Evolutionary conservation across 2,329 filamentous ascomycete species (phyloP).

Genomic region (Neospermospora avenae): DNA sequence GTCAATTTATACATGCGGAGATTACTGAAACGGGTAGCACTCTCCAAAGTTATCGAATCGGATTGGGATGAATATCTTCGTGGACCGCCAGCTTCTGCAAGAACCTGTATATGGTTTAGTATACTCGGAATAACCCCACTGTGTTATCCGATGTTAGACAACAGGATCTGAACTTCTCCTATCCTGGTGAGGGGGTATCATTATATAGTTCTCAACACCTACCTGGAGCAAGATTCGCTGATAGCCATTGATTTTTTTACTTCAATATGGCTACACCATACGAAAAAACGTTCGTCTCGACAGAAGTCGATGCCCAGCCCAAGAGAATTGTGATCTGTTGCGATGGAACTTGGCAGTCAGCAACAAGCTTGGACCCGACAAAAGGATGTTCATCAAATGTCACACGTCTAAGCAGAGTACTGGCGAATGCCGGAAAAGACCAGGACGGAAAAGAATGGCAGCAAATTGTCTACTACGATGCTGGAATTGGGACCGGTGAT

Average conservation of each 20-base stretch:
- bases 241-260: too few species aligned
- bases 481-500: slow-evolving; percentile 19
- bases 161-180: not conserved
- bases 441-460: slow-evolving; percentile 8
- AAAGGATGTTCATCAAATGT: slow-evolving; percentile 16
- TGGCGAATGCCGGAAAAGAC: slow-evolving; percentile 14
- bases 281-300: slow-evolving; percentile 2
- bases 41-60: not conserved
- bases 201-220: too few species aligned
- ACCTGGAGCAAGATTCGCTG: too few species aligned
- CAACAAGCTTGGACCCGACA: slow-evolving; percentile 7
- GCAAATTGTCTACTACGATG: slow-evolving; percentile 17
- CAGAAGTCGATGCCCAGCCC: slow-evolving; percentile 6
- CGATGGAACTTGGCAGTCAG: slow-evolving; percentile 23
- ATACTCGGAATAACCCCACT: not conserved
- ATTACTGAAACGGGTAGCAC: not conserved
- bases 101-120: slow-evolving; percentile 1
- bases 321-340: slow-evolving; percentile 21
- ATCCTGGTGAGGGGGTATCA: not conserved
- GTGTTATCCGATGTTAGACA: not conserved
- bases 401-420: slow-evolving; percentile 8
- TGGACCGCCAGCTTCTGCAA: not conserved
- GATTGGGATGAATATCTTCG: not conserved
- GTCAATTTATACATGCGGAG: not conserved
- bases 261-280: not conserved